phyloP scores from a whole-genome alignment of 2,329 filamentous ascomycete species.

The Pseudocercospora pini-densiflorae region DNA sequence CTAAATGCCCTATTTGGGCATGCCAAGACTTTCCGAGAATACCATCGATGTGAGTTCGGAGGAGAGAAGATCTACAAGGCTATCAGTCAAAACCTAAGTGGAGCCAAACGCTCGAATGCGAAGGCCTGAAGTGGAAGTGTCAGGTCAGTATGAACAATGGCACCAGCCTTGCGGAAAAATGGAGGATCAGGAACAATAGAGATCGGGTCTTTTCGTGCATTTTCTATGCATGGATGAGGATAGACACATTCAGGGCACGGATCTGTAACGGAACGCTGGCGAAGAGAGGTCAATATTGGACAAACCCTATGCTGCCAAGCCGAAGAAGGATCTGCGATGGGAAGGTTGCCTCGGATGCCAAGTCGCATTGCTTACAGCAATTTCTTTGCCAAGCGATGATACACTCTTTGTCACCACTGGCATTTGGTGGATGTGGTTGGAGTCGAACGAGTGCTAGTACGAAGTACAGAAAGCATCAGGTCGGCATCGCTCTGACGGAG shows the following conservation, averaged over 20 bases:
- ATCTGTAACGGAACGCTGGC: not conserved
- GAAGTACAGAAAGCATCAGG: not conserved
- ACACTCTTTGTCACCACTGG: no score
- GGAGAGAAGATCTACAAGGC: no score
- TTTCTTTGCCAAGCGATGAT: not conserved
- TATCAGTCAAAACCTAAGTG: not conserved
- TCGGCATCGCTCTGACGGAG: slow-evolving; percentile 3
- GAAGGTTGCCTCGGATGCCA: not conserved
- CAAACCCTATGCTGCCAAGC: not conserved
- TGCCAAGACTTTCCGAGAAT: no score
- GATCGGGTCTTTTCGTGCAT: not conserved
- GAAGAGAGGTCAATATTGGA: no score
- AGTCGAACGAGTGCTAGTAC: not conserved
- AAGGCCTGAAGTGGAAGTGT: not conserved
- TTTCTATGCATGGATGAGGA: not conserved
- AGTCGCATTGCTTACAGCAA: not conserved
- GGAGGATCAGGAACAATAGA: not conserved
- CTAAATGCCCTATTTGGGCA: no score
- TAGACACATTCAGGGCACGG: not conserved
- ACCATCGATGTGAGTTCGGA: no score
- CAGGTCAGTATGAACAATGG: no score
- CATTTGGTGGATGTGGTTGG: no score
- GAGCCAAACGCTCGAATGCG: not conserved
- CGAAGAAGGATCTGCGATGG: not conserved
- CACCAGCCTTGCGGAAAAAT: not conserved